phyloP scores from a whole-genome alignment of 306 rosid genomes.

The Aeschynomene evenia region DNA sequence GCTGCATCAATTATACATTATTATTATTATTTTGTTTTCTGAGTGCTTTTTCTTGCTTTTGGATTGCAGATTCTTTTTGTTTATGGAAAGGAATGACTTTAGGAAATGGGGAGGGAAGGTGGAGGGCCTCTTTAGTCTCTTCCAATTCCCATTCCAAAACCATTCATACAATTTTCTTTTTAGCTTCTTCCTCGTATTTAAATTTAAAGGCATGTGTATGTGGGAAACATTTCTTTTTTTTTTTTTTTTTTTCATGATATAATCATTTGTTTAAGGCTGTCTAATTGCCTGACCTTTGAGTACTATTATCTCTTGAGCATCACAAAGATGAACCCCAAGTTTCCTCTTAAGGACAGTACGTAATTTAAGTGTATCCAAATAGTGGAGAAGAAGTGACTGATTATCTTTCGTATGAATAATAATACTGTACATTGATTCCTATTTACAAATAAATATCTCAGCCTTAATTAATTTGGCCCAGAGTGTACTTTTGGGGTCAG shows the following conservation, averaged over 20 bases:
- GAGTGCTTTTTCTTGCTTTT: not conserved
- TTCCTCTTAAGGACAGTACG: not conserved
- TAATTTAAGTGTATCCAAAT: not conserved
- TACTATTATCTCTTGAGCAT: too few relatives aligned
- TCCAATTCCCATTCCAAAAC: not conserved
- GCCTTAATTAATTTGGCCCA: not conserved
- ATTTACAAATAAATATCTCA: not conserved
- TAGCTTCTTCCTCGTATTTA: not conserved
- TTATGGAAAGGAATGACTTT: constrained; percentile 1
- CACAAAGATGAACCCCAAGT: too few relatives aligned
- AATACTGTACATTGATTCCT: not conserved
- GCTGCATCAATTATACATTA: not conserved
- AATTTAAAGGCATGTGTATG: too few relatives aligned
- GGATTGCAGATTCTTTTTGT: not conserved
- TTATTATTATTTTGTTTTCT: not conserved
- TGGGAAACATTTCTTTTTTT: too few relatives aligned
- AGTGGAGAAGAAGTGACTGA: not conserved
- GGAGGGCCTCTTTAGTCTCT: not conserved
- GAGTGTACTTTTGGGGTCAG: not conserved
- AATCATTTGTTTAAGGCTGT: too few relatives aligned
- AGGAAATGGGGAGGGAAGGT: constrained; percentile 21
- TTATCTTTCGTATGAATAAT: not conserved
- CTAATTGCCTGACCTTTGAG: too few relatives aligned
- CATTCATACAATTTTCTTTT: not conserved
- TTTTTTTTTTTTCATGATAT: too few relatives aligned